Evolutionary conservation across 164 flowering plant species (phyloP), one percentile per base, ranked within the genome.

Genomic region (Macadamia tetraphylla): DNA sequence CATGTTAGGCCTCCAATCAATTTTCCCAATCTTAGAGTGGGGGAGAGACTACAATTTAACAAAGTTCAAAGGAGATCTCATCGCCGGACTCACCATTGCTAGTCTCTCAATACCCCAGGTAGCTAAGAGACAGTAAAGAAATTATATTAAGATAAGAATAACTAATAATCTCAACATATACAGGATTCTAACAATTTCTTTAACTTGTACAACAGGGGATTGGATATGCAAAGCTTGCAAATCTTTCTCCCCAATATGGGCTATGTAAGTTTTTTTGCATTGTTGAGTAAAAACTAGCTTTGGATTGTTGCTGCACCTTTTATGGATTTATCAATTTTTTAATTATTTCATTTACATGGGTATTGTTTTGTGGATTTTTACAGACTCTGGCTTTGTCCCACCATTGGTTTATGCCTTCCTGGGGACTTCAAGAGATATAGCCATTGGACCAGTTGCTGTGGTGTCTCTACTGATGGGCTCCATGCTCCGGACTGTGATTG

Each of bases 381-480:
- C 85, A 91, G 97, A 94, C 71, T 86, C 96, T 13, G 91, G 97
- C 78, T 88, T 94, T 72, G 98, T 94, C 56, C 98, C 98, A 23
- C 98, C 98, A n/a, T 68, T 94, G 64, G 68, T 94, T 35, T 94
- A 94, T 74, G 94, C 98, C 29, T 78, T 81, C 75, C 86, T 91
- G 96, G 98, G 98, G 18, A 94, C 96, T 81, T 94, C 98, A n/a
- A 85, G 89, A 75, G 96, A 94, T 75, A 88, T 94, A 63, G 98
- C 91, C 42, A 94, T 94, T 10, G 98, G 99, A 62, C 99, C 99
- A 1, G 97, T 94, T 6, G 95, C 99, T 49, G 97, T 94, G 48
- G 94, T 92, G 3, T 94, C 97, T 73, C 90, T 94, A 18, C 65
- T 94, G 68, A 60, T 94, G 9, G 97, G 99, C 29, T 84, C 94